Evolutionary conservation across 441 rosid genomes (phyloP).

Genomic region (Brassica hybrid): DNA sequence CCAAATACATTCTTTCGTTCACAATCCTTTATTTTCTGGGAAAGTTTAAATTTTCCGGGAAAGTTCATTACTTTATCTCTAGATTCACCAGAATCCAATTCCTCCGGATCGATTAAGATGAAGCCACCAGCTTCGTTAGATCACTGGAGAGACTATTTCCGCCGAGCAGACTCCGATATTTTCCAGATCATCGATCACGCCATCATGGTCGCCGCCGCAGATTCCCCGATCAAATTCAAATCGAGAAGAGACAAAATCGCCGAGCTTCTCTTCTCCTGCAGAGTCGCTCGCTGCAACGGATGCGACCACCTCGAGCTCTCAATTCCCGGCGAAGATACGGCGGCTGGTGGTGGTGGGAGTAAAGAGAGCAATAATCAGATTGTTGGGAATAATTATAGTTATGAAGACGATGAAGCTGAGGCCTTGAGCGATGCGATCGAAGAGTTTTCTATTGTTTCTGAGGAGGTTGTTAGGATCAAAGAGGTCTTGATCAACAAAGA

Average conservation of each 20-base stretch:
- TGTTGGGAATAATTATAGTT: constrained; percentile 67
- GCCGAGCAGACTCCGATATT: constrained; percentile 69
- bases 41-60: too few relatives aligned
- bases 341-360: constrained; percentile 38
- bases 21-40: neutral
- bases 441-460: constrained; percentile 59
- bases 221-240: too few relatives aligned
- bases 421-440: constrained; percentile 91
- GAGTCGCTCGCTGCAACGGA: too few relatives aligned
- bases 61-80: too few relatives aligned
- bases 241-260: too few relatives aligned
- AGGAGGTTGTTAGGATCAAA: constrained; percentile 80
- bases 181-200: too few relatives aligned
- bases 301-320: too few relatives aligned
- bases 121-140: constrained; percentile 49
- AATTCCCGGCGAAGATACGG: constrained; percentile 41
- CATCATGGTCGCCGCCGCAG: too few relatives aligned
- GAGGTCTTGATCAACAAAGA: constrained; percentile 55
- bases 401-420: constrained; percentile 74
- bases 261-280: too few relatives aligned
- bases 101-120: neutral
- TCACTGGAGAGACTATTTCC: constrained; percentile 82
- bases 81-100: neutral
- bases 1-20: neutral
- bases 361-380: constrained; percentile 69